Base-by-base conservation (phyloP, 176 grass and related monocot species). In the Oryza officinalis region DNA sequence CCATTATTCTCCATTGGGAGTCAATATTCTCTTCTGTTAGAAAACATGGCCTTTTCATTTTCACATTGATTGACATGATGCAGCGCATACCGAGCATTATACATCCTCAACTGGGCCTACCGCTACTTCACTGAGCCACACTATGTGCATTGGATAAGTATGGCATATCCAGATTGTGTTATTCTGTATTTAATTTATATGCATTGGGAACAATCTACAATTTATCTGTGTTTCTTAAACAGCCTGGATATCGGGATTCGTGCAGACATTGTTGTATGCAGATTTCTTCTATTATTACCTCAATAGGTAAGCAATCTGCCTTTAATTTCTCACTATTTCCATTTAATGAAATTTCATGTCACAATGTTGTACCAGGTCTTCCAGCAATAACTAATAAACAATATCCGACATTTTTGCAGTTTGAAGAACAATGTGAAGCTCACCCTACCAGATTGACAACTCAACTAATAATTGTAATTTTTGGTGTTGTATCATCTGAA, bases 221-320 rank as follows among this genome's bases (percentile, higher is more conserved):
- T 79, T 27, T 3, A 49, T 72, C 11, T 46, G 54, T 86, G 5
- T 66, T 72, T 47, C 38, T 52, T 86, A 23, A 80, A 37, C 67
- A 93, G 84, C 80, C 83, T 96, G 94, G 94, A 87, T 93, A 87
- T 81, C 83, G 45, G 94, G 90, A 85, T 40, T 91, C 4, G 63
- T 91, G 30, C 90, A 92, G 67, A 96, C 90, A 71, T 64, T 92
- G 26, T 73, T 96, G n/a, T 92, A 92, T 50, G 93, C 85, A 31
- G 88, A 92, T 90, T 95, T 92, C 74, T 92, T 95, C 65, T 92
- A 92, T 63, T 95, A 95, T 81, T 92, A 92, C 79, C 68, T 95
- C 31, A 84, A 84, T n/a, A 95, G 88, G 90, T 95, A 86, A 72
- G 43, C 20, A 69, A 31, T 83, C 9, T 69, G 18, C 38, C 59